Evolutionary conservation across 345 rosid genomes (phyloP), one percentile per base, ranked within the genome.

Genomic region (Garcia nutans): DNA sequence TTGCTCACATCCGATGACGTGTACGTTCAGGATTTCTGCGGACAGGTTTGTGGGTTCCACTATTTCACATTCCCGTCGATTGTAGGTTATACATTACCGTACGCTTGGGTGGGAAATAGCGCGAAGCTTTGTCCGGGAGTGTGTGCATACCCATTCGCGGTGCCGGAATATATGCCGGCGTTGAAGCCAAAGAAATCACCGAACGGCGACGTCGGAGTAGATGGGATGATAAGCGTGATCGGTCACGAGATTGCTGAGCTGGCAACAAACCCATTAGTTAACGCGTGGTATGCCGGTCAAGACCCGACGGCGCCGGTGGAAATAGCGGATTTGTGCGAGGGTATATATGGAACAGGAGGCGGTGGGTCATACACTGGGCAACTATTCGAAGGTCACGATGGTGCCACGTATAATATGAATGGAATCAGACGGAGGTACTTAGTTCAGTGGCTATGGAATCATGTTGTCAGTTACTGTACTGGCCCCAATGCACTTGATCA

Each of bases 281-380:
- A 95, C 87, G 99, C 97, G 3, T 95, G 99, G 99, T 95, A 90
- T 52, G 99, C 99, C 3, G 99, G 99, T 24, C 81, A 76, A 58
- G 99, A 95, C 85, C 97, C 99, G 66, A 90, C 81, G 19, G 86
- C 85, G 31, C 99, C 99, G 37, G 97, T 92, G 73, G 99, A 95
- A 64, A 93, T 95, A 44, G 99, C 97, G 8, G 99, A 95, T 72
- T 82, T 95, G 58, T 95, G 99, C 22, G 99, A 95, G 94, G 99
- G 99, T 1, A 93, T 95, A 17, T 95, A 95, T 42, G 99, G 99
- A 37, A 91, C 99, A 0, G 99, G 99, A 11, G 99, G 99, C 5
- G 99, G 99, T 16, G 99, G 99, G 44, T 95, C 99, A 11, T 95
- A 95, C 83, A 93, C 92, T 0, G 99, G 99, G 33, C 97, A 95